A percentile compares a stretch with the other conserved stretches of the same genome.
Conservation (phyloP, 305 asterid genomes). For the Salvia sclarea region DNA sequence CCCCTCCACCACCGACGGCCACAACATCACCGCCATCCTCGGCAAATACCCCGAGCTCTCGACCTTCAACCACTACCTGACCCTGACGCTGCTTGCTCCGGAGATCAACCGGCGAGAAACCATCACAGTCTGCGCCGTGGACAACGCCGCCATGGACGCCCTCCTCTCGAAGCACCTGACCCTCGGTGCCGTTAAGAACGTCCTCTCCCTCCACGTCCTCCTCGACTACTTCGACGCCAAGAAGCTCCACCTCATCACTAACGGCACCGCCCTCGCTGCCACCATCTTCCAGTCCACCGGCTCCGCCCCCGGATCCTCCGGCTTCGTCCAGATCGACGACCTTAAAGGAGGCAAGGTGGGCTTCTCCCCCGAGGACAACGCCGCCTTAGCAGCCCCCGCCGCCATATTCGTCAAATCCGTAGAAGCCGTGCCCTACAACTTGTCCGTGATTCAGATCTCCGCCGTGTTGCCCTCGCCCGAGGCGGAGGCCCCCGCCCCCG, state of each 20-base stretch:
- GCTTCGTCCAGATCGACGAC: slow-evolving; percentile 73
- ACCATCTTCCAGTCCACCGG: slow-evolving; percentile 91
- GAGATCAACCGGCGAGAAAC: slow-evolving; percentile 73
- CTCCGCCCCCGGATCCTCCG: slow-evolving; percentile 72
- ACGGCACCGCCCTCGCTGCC: slow-evolving; percentile 74
- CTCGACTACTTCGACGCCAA: slow-evolving; percentile 80
- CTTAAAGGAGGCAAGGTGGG: slow-evolving; percentile 76
- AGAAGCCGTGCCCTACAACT: slow-evolving; percentile 60
- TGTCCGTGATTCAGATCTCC: slow-evolving; percentile 88
- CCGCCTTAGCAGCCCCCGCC: slow-evolving; percentile 17
- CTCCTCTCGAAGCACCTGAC: slow-evolving; percentile 64
- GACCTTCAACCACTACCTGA: slow-evolving; percentile 65
- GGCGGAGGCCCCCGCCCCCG: slow-evolving; percentile 85
- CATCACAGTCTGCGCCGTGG: slow-evolving; percentile 78
- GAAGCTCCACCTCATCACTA: slow-evolving; percentile 79
- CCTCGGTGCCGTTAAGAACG: slow-evolving; percentile 48
- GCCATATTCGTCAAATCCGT: slow-evolving; percentile 62
- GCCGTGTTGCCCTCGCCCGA: slow-evolving; percentile 54
- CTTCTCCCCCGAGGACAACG: slow-evolving; percentile 53
- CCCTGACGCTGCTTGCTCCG: slow-evolving; percentile 69
- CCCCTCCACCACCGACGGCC: slow-evolving; percentile 44
- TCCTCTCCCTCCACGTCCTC: slow-evolving; percentile 79
- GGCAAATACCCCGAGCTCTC: slow-evolving; percentile 52
- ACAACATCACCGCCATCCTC: slow-evolving; percentile 73
- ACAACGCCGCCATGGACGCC: slow-evolving; percentile 70